phyloP scores from a whole-genome alignment of 805 yeast genomes.

The Kodamaea leandrae region DNA sequence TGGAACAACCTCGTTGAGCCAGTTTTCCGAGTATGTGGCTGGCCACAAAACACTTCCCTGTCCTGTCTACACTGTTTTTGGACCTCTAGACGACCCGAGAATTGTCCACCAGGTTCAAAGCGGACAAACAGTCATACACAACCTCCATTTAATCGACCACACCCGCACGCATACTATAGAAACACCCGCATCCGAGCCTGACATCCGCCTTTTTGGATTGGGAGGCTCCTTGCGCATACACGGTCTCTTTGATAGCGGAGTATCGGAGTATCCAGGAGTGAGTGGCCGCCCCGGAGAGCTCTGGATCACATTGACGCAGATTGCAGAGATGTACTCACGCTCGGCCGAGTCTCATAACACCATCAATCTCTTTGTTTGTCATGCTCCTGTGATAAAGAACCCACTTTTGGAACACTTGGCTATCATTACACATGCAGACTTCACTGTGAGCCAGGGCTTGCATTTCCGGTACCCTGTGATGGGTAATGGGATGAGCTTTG shows the following conservation, averaged over 20 bases:
- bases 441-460: constrained; percentile 67
- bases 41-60: constrained; percentile 42
- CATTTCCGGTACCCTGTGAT: constrained; percentile 71
- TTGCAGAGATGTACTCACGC: constrained; percentile 54
- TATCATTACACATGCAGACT: constrained; percentile 64
- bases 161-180: constrained; percentile 42
- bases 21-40: constrained; percentile 20
- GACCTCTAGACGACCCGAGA: constrained; percentile 70
- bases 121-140: constrained; percentile 53
- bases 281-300: constrained; percentile 51
- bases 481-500: constrained; percentile 65
- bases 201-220: constrained; percentile 59
- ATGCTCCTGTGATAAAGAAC: constrained; percentile 69
- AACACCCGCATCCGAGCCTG: constrained; percentile 37
- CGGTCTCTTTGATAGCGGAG: constrained; percentile 55
- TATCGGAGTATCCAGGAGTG: constrained; percentile 13
- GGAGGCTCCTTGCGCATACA: constrained; percentile 72
- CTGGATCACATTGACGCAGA: constrained; percentile 71
- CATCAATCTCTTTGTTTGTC: constrained; percentile 61
- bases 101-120: constrained; percentile 61
- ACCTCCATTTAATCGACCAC: constrained; percentile 64
- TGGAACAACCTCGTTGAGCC: constrained; percentile 14
- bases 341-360: constrained; percentile 25
- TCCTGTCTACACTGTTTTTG: constrained; percentile 79
- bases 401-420: constrained; percentile 68